phyloP scores from a whole-genome alignment of 306 rosid species.

The cucumber (Cucumis sativus) region DNA sequence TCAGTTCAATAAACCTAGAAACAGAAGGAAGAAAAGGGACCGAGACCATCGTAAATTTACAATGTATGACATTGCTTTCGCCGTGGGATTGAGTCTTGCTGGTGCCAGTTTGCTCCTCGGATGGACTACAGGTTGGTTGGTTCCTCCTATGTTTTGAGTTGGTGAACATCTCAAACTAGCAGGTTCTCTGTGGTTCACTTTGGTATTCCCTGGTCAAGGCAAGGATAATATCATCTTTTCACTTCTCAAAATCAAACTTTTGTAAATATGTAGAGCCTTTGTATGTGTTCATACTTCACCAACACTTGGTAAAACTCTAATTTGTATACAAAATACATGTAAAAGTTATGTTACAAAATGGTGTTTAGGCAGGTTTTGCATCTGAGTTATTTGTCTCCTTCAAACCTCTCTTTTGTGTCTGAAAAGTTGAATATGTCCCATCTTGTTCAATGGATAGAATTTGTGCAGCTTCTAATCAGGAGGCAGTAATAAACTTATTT shows the following conservation, averaged over 20 bases:
- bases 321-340: not conserved
- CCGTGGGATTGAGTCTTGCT: constrained; percentile 61
- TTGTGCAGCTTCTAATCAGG: not conserved
- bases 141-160: constrained; percentile 43
- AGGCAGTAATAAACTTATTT: not conserved
- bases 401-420: not conserved
- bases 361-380: not conserved
- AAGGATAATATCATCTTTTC: not conserved
- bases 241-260: not conserved
- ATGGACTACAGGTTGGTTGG: constrained; percentile 88
- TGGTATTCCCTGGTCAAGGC: not conserved
- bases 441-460: not conserved
- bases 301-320: not conserved
- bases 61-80: constrained; percentile 40
- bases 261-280: not conserved
- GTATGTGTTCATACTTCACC: not conserved
- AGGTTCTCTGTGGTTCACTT: not conserved
- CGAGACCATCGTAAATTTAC: constrained; percentile 14
- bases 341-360: not conserved
- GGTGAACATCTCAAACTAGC: not conserved
- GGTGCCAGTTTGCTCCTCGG: constrained; percentile 88
- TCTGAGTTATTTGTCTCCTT: not conserved
- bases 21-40: constrained; percentile 24
- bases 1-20: constrained; percentile 16
- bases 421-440: not conserved